phyloP scores from a whole-genome alignment of 257 asterid genomes.

The Penstemon newberryi region DNA sequence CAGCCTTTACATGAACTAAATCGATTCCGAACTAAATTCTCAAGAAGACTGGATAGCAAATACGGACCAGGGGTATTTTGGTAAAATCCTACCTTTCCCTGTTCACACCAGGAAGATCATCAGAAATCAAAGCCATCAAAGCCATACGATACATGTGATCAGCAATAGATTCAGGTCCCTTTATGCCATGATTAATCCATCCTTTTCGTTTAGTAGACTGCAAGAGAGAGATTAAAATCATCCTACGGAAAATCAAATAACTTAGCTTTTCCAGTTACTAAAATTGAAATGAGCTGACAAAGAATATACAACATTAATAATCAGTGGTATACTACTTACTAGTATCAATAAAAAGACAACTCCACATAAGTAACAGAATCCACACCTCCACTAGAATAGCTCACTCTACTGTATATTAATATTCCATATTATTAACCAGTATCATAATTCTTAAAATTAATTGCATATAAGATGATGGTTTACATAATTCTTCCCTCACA shows the following conservation, averaged over 20 bases:
- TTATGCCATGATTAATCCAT: conserved; percentile 88
- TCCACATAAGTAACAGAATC: neutral
- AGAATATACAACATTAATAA: neutral
- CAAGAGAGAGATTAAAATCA: conserved; percentile 14
- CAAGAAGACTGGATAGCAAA: neutral
- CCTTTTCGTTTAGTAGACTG: conserved; percentile 95
- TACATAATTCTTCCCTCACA: too few species aligned
- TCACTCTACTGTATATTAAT: neutral
- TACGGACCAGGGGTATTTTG: conserved; percentile 11
- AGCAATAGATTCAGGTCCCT: conserved; percentile 88
- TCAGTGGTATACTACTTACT: neutral
- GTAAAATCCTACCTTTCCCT: conserved; percentile 75
- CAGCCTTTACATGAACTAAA: neutral
- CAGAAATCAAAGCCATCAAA: conserved; percentile 88
- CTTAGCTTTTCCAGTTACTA: conserved; percentile 7
- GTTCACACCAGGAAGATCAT: conserved; percentile 78
- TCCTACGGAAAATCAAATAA: conserved; percentile 12
- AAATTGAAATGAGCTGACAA: neutral
- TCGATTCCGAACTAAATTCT: neutral
- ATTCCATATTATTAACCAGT: neutral
- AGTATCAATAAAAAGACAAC: neutral
- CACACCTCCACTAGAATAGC: neutral
- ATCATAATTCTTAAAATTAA: too few species aligned
- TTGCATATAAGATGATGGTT: too few species aligned
- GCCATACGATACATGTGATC: conserved; percentile 99